Conservation (phyloP, 2,329 filamentous ascomycete genomes). For the Fonsecaea multimorphosa region DNA sequence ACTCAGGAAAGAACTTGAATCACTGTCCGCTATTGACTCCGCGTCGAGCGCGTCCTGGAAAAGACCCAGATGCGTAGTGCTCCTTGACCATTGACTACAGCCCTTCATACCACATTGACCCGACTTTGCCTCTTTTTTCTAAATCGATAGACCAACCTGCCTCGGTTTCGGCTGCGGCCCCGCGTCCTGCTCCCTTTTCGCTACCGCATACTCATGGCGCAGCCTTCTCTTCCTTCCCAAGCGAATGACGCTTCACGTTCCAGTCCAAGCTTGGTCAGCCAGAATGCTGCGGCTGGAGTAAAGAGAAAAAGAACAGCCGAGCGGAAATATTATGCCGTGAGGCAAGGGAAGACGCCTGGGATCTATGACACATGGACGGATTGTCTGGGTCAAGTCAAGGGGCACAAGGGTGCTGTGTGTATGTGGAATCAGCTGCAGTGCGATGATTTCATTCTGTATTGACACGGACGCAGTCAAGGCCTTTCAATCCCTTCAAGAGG, state of each 20-base stretch:
- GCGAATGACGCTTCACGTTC: constrained; percentile 25
- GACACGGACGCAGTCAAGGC: constrained; percentile 69
- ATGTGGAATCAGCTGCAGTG: constrained; percentile 48
- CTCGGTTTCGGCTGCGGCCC: constrained; percentile 26
- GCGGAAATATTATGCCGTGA: constrained; percentile 69
- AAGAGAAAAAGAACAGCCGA: constrained; percentile 62
- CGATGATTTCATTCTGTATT: constrained; percentile 12
- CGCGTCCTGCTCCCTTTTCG: constrained; percentile 17
- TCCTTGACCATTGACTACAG: constrained; percentile 3
- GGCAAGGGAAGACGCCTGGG: constrained; percentile 64
- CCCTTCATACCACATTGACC: neutral
- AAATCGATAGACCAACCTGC: constrained; percentile 29
- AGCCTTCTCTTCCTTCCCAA: constrained; percentile 22
- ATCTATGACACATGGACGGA: constrained; percentile 69
- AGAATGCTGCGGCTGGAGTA: constrained; percentile 31
- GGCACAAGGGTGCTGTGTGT: constrained; percentile 72
- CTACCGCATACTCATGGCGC: constrained; percentile 30
- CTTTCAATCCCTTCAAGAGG: constrained; percentile 74
- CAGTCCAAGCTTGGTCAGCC: constrained; percentile 24
- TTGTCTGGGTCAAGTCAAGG: constrained; percentile 66
- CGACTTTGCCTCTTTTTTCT: neutral
- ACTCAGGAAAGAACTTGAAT: neutral
- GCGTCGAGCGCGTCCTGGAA: neutral
- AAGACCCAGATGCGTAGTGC: neutral
- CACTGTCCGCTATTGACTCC: neutral